Percentiles rank a stretch among this genome's conserved stretches.
Conservation (phyloP, 257 asterid genomes). For the Przewalskia tangutica region DNA sequence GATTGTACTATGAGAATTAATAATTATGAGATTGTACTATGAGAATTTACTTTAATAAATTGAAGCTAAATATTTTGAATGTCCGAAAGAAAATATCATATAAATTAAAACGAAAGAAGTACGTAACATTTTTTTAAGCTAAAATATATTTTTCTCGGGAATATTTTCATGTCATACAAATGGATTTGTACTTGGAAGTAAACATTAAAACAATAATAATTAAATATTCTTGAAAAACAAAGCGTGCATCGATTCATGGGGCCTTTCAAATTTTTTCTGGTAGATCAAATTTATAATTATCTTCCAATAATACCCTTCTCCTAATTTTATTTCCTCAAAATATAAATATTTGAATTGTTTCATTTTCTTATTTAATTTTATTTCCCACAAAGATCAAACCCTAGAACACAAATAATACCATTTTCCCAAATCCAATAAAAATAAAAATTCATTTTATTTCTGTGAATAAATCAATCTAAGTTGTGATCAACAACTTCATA, state of each 20-base stretch:
- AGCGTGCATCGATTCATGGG: not conserved
- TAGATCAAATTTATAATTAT: not conserved
- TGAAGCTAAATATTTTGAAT: too few species aligned
- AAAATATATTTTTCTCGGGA: not conserved
- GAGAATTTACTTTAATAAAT: not conserved
- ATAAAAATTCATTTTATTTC: not conserved
- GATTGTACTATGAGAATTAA: not conserved
- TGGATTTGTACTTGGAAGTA: not conserved
- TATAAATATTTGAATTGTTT: not conserved
- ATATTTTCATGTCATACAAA: not conserved
- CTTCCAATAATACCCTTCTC: conserved; percentile 15
- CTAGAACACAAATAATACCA: conserved; percentile 6
- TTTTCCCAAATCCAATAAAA: not conserved
- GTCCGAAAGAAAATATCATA: too few species aligned
- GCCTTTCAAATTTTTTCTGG: conserved; percentile 1
- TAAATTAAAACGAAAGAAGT: too few species aligned
- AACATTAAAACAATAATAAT: not conserved
- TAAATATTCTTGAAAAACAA: not conserved
- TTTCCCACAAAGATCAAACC: conserved; percentile 14
- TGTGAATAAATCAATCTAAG: not conserved
- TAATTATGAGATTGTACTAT: not conserved
- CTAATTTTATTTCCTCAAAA: not conserved
- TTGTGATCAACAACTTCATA: conserved; percentile 6
- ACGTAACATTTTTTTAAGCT: not conserved
- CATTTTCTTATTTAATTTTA: not conserved